phyloP scores from a whole-genome alignment of 495 filamentous ascomycete genomes.

The Xylaria grammica region DNA sequence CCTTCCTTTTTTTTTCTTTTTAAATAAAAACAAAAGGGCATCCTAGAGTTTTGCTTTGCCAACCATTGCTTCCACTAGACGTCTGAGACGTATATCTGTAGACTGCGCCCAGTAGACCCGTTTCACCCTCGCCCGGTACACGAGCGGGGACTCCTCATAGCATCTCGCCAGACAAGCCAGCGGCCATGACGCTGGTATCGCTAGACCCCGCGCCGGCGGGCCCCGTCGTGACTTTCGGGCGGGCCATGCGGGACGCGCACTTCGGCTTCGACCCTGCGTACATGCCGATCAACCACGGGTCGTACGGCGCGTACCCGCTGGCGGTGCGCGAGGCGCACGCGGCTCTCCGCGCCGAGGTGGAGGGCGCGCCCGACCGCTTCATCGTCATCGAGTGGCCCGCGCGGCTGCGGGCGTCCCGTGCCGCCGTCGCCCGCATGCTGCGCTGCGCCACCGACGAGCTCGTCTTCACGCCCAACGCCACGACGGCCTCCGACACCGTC shows the following conservation, averaged over 20 bases:
- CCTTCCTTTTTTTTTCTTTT: too few relatives aligned
- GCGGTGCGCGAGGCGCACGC: conserved; percentile 33
- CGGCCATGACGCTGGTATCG: not conserved
- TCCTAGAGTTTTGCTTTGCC: too few relatives aligned
- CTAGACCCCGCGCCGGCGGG: not conserved
- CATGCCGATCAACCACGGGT: conserved; percentile 49
- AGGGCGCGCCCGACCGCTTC: conserved; percentile 42
- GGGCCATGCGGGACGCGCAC: conserved; percentile 31
- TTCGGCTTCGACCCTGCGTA: conserved; percentile 34
- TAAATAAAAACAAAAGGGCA: too few relatives aligned
- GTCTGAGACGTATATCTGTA: too few relatives aligned
- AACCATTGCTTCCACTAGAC: too few relatives aligned
- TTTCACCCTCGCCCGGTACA: too few relatives aligned
- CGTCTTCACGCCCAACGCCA: conserved; percentile 79
- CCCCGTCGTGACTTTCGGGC: conserved; percentile 30
- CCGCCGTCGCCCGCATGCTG: conserved; percentile 61
- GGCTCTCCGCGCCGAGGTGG: conserved; percentile 32
- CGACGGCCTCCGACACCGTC: conserved; percentile 75
- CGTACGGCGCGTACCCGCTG: conserved; percentile 42
- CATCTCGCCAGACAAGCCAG: too few relatives aligned
- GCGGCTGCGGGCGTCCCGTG: conserved; percentile 63
- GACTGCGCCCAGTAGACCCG: too few relatives aligned
- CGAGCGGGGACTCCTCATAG: too few relatives aligned
- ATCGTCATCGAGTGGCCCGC: conserved; percentile 60
- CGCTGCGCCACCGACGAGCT: conserved; percentile 61